These are phyloP conservation scores for Chloris gayana DNA, from an alignment of 176 grass and related monocot genomes.

Conservation along the genomic window DNA sequence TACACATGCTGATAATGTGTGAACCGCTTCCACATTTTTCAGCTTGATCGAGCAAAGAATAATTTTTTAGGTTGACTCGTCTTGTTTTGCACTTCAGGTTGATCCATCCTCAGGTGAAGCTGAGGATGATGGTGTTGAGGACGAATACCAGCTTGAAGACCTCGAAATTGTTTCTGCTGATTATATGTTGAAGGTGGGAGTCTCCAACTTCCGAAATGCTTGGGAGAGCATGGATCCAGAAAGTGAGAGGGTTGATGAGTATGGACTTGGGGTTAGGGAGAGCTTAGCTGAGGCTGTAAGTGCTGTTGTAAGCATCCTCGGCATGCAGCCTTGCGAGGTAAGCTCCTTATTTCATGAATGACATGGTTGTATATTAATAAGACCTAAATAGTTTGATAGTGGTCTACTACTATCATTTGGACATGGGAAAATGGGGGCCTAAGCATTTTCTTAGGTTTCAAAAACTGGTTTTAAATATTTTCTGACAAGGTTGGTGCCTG, in stretches of 20 bases:
- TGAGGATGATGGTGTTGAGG: slow-evolving; percentile 97
- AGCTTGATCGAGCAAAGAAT: not conserved
- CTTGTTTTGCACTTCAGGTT: slow-evolving; percentile 59
- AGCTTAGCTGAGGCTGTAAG: slow-evolving; percentile 82
- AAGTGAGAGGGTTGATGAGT: slow-evolving; percentile 82
- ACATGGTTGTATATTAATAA: not conserved
- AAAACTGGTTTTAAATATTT: not conserved
- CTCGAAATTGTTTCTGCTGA: slow-evolving; percentile 85
- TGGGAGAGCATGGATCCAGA: slow-evolving; percentile 95
- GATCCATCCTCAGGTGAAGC: slow-evolving; percentile 80
- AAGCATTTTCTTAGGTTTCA: not conserved
- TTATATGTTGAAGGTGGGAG: slow-evolving; percentile 91
- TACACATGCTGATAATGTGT: no score
- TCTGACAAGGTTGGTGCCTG: not conserved
- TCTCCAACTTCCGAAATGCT: slow-evolving; percentile 95
- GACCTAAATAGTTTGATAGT: not conserved
- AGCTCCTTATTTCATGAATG: slow-evolving; percentile 24
- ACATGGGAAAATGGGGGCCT: not conserved
- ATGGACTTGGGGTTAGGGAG: slow-evolving; percentile 89
- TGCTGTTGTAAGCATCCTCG: slow-evolving; percentile 87
- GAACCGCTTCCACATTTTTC: not conserved
- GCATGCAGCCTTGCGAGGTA: slow-evolving; percentile 98
- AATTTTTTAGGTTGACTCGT: not conserved
- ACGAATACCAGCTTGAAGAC: slow-evolving; percentile 97
- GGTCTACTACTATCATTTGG: not conserved